Base-by-base conservation (phyloP, 1,284 basidiomycete species). In the Irpex sp. region DNA sequence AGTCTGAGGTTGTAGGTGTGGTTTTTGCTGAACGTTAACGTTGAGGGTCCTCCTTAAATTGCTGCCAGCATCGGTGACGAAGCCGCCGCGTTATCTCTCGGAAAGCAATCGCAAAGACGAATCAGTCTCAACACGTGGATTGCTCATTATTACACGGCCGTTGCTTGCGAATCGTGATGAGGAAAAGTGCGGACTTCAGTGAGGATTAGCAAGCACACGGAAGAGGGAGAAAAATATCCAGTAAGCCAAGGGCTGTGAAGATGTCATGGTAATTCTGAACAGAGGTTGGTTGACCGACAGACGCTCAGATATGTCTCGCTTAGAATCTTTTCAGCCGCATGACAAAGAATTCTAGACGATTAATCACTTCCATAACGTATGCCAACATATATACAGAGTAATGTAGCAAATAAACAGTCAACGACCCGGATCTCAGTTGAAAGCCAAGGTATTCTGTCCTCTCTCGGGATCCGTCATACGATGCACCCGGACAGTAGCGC, bases 391-490 rank as follows among this genome's bases (percentile, higher is more conserved):
- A 18, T 51, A 51, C 48, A 51, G 10, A 10, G n/a, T 51, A 51
- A 51, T 14, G 48, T 51, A 51, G 48, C 18, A 16, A 23, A 10
- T 16, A 23, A 18, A 18, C 14, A 10, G 48, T 23, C 21, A 23
- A 51, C 18, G 10, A 9, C 19, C 21, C 21, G 23, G 9, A 6
- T 6, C n/a, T 45, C 39, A 45, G 12, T 16, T 45, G 62, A 84
- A 83, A 6, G 79, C 73, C 63, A 88, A 69, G 9, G 78, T 78
- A 2, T 82, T 83, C 67, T 87, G 86, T 4, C 82, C 82, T 21
- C 88, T 81, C 66, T 90, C 89, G 0, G 90, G 90, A 69, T 93
- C 90, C n/a, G 75, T 79, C 91, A 93, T 93, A 57, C 87, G 81
- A 66, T 90, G 82, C 1, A 93, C 87, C 10, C 84, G 81, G 33